Evolutionary conservation across 805 yeast genomes (phyloP), one percentile per base, ranked within the genome.

Genomic region (Jamesozyma lodderae): DNA sequence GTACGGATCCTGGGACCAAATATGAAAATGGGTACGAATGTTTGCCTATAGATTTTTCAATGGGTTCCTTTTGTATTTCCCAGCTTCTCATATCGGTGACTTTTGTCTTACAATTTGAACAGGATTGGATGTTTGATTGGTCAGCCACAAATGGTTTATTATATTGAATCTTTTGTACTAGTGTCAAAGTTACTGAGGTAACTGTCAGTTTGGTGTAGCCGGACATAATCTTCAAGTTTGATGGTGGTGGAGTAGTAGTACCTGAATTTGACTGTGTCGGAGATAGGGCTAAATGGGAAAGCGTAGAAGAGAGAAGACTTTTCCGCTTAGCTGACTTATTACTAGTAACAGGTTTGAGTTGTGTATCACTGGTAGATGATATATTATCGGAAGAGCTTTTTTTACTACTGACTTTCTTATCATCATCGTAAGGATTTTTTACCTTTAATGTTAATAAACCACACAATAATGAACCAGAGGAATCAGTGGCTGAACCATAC

Each of bases 21-120:
- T 86, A 87, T 16, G 94, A 81, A 55, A 92, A 90, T 1, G 98
- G 99, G 57, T 84, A 92, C 1, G 83, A 86, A 52, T 92, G 95
- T 14, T 70, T 66, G 1, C 90, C 92, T 4, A 66, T 60, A 6
- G 78, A 66, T 44, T 86, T 73, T n/a, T 71, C 66, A 1, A 76
- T 68, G 0, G 75, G 66, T 22, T 69, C 67, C 4, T 73, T 64
- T 40, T 92, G 68, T 9, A 92, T 81, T 49, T 86, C 86, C 99
- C 99, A 92, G 37, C 79, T 66, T 21, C 95, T 94, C 48, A 92
- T 65, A 26, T 77, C 81, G 11, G 75, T 77, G 3, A 62, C 60
- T 35, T 72, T 70, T 2, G 59, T 60, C 16, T 66, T 61, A 59
- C 96, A 86, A 29, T 73, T 68, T 16, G 65, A 49, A 57, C 95